These are phyloP conservation scores for Flaveria linearis DNA, from an alignment of 129 eudicot species.

Conservation along the genomic window DNA sequence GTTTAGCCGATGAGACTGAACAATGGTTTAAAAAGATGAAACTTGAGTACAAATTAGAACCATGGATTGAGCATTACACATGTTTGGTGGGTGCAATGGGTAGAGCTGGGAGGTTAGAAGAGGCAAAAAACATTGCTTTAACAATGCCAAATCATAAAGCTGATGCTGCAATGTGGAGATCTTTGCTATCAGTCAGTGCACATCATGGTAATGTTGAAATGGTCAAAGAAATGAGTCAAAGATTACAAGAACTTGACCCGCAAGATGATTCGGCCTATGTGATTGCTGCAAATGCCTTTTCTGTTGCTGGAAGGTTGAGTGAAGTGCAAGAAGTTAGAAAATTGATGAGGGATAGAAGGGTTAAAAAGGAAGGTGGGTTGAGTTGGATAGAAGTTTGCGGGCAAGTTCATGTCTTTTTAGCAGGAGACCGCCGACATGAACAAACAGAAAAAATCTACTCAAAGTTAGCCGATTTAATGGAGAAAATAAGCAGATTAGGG, in stretches of 20 bases:
- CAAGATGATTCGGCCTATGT: conserved; percentile 84
- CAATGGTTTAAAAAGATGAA: conserved; percentile 65
- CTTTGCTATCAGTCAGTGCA: conserved; percentile 57
- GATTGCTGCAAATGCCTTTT: conserved; percentile 64
- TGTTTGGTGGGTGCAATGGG: conserved; percentile 77
- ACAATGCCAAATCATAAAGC: conserved; percentile 63
- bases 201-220: conserved; percentile 44
- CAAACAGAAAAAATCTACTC: conserved; percentile 54
- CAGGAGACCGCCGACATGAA: conserved; percentile 67
- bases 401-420: conserved; percentile 69
- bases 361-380: conserved; percentile 69
- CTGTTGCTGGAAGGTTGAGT: conserved; percentile 51
- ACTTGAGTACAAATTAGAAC: conserved; percentile 47
- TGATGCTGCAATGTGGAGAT: conserved; percentile 85
- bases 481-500: conserved; percentile 58
- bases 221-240: conserved; percentile 61
- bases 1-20: conserved; percentile 53
- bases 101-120: conserved; percentile 57
- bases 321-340: conserved; percentile 62
- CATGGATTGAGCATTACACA: conserved; percentile 84
- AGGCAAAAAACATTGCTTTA: conserved; percentile 64
- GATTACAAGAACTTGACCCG: conserved; percentile 60
- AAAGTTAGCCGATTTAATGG: conserved; percentile 58
- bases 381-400: conserved; percentile 94
- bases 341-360: conserved; percentile 63